Percentiles rank a stretch among this genome's conserved stretches.
These are phyloP conservation scores for Purshia tridentata DNA, from an alignment of 306 rosid genomes.

Conservation along the genomic window DNA sequence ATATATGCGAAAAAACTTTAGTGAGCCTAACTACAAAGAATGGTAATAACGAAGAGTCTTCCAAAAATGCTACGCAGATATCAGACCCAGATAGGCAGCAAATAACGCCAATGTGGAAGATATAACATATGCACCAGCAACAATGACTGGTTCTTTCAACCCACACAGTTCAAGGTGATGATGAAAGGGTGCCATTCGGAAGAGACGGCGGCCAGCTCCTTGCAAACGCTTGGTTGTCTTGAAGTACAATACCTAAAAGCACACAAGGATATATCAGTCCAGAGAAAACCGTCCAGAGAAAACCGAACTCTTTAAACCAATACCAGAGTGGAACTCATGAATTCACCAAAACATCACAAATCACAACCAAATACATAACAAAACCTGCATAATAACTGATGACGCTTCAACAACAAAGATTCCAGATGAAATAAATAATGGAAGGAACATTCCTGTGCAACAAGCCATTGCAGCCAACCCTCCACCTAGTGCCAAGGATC, in stretches of 20 bases:
- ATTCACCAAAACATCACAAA: background rate
- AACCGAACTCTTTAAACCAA: background rate
- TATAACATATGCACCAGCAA: slow-evolving; percentile 70
- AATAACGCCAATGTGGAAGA: slow-evolving; percentile 71
- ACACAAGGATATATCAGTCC: background rate
- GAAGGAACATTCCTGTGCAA: slow-evolving; percentile 95
- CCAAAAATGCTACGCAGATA: slow-evolving; percentile 54
- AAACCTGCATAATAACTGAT: slow-evolving; percentile 73
- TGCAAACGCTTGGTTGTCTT: slow-evolving; percentile 44
- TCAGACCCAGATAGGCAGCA: slow-evolving; percentile 81
- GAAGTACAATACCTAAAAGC: slow-evolving; percentile 50
- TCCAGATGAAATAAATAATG: slow-evolving; percentile 73
- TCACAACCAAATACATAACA: background rate
- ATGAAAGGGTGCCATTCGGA: slow-evolving; percentile 72
- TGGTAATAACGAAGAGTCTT: background rate
- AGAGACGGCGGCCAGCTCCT: slow-evolving; percentile 49
- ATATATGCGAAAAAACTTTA: background rate
- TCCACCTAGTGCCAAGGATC: slow-evolving; percentile 92
- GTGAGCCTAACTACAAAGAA: slow-evolving; percentile 15
- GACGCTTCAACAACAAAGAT: slow-evolving; percentile 69
- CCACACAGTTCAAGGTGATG: slow-evolving; percentile 65
- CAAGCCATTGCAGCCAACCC: slow-evolving; percentile 98
- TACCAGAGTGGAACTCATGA: background rate
- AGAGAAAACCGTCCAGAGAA: background rate
- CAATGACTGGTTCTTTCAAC: slow-evolving; percentile 68